These are phyloP conservation scores for Proliferodiscus dingleyae DNA, from an alignment of 2,329 filamentous ascomycete genomes.

Conservation along the genomic window DNA sequence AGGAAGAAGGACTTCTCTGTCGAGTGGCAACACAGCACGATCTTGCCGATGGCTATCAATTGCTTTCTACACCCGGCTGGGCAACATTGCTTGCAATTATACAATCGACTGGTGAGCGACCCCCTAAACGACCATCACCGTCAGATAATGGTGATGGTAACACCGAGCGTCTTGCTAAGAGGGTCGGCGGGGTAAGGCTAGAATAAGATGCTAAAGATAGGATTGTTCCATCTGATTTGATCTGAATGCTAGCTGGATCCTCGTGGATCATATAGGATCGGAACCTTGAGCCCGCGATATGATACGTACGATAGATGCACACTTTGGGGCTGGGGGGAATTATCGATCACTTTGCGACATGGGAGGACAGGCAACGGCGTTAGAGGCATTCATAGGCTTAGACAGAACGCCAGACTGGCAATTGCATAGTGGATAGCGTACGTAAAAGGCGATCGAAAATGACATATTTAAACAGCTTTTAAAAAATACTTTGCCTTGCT, in stretches of 20 bases:
- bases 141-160: constrained; percentile 27
- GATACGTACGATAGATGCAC: neutral
- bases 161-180: constrained; percentile 52
- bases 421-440: no score
- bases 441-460: no score
- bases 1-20: constrained; percentile 82
- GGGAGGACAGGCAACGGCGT: neutral
- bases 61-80: constrained; percentile 87
- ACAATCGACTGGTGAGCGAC: constrained; percentile 94
- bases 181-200: constrained; percentile 59
- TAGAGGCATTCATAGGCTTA: constrained; percentile 18
- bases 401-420: constrained; percentile 7
- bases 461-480: no score
- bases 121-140: constrained; percentile 64
- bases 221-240: constrained; percentile 4
- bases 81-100: constrained; percentile 89
- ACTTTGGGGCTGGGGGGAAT: neutral
- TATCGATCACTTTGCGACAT: neutral
- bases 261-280: constrained; percentile 22
- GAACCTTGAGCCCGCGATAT: neutral
- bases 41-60: constrained; percentile 72
- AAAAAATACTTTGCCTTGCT: neutral
- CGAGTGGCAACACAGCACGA: constrained; percentile 79
- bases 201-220: constrained; percentile 18
- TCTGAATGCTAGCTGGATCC: constrained; percentile 19